Base-by-base conservation (phyloP, 306 rosid species). In the Pyrus betulifolia region DNA sequence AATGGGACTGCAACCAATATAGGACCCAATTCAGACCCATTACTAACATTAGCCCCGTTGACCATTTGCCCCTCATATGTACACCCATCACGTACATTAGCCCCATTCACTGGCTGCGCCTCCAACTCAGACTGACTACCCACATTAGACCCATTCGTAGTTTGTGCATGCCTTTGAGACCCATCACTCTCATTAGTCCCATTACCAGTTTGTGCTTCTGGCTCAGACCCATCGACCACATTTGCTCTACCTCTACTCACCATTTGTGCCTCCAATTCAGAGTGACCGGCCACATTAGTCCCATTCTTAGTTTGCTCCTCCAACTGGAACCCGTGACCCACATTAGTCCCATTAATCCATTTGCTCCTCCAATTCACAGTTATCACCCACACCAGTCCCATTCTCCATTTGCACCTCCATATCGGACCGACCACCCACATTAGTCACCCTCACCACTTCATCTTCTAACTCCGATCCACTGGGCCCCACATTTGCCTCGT, bases 301-400 rank as follows among this genome's bases (percentile, higher is more conserved):
- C 12, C 70, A n/a, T 66, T 38, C 13, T 1, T 38, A 10, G 49
- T 38, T 66, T 35, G 70, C 4, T 14, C 46, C 22, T 66, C 49
- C 49, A 66, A 66, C 5, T 35, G 40, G 38, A 23, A 21, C 46
- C 51, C 70, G 22, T 35, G 15, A 21, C 49, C 70, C 46, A 19
- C 49, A 66, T 66, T 66, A 35, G 27, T 33, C 18, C 27, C 28
- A 66, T 66, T 38, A 11, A 10, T 38, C 33, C 33, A 25, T 15
- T 51, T 62, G 59, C 49, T 25, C 31, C 51, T 54, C 52, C 60
- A 77, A 59, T 21, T 82, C 82, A 67, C 31, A 12, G 54, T 52
- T 51, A 64, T 10, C 71, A 75, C 18, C 67, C 70, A 17, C 67
- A 63, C 28, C 11, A 30, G 38, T 7, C 11, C 8, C 68, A 30